Percentiles rank a stretch among this genome's conserved stretches.
phyloP scores from a whole-genome alignment of 257 asterid genomes.

The Anisodus tanguticus region DNA sequence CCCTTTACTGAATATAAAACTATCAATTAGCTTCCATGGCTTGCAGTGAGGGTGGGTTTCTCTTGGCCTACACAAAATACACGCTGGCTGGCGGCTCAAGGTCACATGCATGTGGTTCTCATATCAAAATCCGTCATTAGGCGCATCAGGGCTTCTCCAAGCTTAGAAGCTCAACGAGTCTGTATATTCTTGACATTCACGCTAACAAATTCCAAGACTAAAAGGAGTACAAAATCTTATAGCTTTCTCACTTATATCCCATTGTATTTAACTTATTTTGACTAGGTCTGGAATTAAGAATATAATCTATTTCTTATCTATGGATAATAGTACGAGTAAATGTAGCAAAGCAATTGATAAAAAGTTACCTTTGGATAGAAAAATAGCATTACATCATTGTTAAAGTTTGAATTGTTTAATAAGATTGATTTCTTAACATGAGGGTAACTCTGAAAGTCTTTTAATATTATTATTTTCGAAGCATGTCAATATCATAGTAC shows the following conservation, averaged over 20 bases:
- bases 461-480: neutral
- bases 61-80: slow-evolving; percentile 9
- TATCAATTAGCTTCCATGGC: neutral
- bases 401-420: neutral
- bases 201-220: neutral
- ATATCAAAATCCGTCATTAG: neutral
- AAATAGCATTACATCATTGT: neutral
- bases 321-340: neutral
- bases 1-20: slow-evolving; percentile 24
- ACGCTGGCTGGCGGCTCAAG: neutral
- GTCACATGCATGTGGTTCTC: neutral
- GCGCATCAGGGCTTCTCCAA: neutral
- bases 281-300: neutral
- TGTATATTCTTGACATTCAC: neutral
- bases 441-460: neutral
- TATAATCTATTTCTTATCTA: neutral
- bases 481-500: neutral
- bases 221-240: neutral
- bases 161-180: neutral
- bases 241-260: neutral
- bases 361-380: neutral
- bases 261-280: neutral
- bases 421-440: neutral
- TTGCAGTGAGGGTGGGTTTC: neutral
- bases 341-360: neutral